Conservation (phyloP, 495 filamentous ascomycete species). For the Neurospora sp. region DNA sequence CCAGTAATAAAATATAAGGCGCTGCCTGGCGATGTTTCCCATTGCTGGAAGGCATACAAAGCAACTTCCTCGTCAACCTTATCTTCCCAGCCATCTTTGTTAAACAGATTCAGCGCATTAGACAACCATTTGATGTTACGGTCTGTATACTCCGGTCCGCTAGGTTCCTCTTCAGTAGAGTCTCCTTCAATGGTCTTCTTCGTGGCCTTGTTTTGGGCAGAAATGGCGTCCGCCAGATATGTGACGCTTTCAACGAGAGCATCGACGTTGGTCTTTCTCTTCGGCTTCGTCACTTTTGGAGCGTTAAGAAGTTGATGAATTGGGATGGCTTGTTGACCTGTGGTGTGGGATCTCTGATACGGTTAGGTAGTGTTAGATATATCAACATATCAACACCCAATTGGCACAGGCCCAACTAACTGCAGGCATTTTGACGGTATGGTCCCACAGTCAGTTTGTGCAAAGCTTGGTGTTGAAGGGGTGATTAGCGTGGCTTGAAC, state of each 20-base stretch:
- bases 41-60: not conserved
- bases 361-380: not conserved
- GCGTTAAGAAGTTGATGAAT: not conserved
- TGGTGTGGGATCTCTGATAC: not conserved
- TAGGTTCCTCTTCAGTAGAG: not conserved
- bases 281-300: not conserved
- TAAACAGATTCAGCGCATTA: not conserved
- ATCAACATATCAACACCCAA: not conserved
- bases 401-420: not conserved
- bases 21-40: not conserved
- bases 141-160: not conserved
- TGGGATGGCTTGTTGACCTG: not conserved
- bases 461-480: not conserved
- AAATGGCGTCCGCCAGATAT: not conserved
- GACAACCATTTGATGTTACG: not conserved
- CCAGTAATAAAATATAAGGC: not conserved
- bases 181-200: too few relatives aligned
- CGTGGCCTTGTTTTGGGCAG: not conserved
- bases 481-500: not conserved
- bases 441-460: not conserved
- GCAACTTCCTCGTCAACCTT: not conserved
- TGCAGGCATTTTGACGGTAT: not conserved
- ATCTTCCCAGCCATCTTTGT: not conserved
- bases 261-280: not conserved
- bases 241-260: not conserved